Base-by-base conservation (phyloP, 441 rosid genomes). In the Capsella rubella region DNA sequence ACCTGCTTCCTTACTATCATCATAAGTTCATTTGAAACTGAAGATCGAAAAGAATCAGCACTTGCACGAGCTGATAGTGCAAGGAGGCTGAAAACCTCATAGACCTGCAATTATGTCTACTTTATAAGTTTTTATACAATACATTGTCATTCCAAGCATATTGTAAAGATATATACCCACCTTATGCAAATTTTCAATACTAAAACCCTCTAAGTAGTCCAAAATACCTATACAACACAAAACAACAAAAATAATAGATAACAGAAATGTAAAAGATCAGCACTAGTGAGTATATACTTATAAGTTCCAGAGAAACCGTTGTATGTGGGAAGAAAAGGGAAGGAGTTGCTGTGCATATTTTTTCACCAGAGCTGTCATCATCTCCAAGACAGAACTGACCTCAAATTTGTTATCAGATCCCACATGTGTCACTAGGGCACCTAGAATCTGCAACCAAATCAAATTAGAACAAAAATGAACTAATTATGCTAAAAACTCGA, bases 161-260 rank as follows among this genome's bases (percentile, higher is more conserved):
- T 13, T 32, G n/a, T 31, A 54, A 34, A 61, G 61, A 78, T 51
- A 68, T 55, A 13, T 69, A 57, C 72, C 73, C 52, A 87, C 97
- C 93, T 87, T 90, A 67, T 88, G 92, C 71, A 93, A 80, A 82
- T 87, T 87, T 71, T 87, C 92, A 72, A 80, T 66, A 74, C 77
- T 80, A 80, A 90, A 89, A 25, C 88, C 93, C 85, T 93, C 98
- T 88, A 93, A 82, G 85, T 89, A 93, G 81, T 93, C 98, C 87
- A 93, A 79, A 70, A 93, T 81, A 79, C 98, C 98, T 92, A 69
- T 69, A 69, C 16, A n/a, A 71, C 28, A 69, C 31, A 64, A 73
- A 55, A 69, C 4, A 69, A 25, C 12, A 50, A 75, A 16, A 45
- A 68, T 8, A 61, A 1, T 52, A 64, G 45, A 66, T 74, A 13